Evolutionary conservation across 2,329 filamentous ascomycete genomes (phyloP).

Genomic region (Dothidotthia symphoricarpi): DNA sequence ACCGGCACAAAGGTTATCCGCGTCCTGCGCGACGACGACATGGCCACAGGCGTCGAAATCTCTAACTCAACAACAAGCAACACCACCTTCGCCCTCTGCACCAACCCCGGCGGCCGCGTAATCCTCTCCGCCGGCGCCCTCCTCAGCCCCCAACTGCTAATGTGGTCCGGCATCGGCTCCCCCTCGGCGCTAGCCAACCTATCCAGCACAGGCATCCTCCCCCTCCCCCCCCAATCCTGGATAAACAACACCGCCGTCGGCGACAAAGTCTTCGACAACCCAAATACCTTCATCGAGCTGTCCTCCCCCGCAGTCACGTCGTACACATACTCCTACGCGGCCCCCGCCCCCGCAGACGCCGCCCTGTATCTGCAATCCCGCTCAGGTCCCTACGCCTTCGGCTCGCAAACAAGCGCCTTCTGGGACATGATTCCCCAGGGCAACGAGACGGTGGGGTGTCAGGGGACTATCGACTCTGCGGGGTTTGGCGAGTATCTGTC

Average conservation of each 20-base stretch:
- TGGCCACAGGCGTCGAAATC: constrained; percentile 47
- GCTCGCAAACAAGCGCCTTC: constrained; percentile 54
- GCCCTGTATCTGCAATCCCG: constrained; percentile 50
- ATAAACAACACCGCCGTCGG: constrained; percentile 53
- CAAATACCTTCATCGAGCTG: constrained; percentile 56
- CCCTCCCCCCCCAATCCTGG: constrained; percentile 43
- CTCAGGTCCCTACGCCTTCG: constrained; percentile 55
- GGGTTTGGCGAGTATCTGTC: constrained; percentile 45
- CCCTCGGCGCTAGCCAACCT: constrained; percentile 28
- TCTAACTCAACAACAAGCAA: constrained; percentile 26
- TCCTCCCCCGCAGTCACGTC: constrained; percentile 46
- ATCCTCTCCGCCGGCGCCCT: constrained; percentile 37
- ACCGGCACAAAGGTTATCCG: constrained; percentile 47
- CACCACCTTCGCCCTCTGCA: constrained; percentile 30
- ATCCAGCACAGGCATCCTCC: constrained; percentile 38
- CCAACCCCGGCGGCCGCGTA: constrained; percentile 28
- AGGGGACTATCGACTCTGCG: constrained; percentile 54
- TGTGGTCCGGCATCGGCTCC: constrained; percentile 43
- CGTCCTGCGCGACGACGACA: constrained; percentile 43
- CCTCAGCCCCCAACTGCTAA: constrained; percentile 40
- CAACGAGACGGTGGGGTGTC: constrained; percentile 48
- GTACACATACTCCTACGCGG: constrained; percentile 50
- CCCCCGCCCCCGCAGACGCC: constrained; percentile 45
- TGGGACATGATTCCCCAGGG: constrained; percentile 50
- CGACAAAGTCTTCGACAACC: constrained; percentile 55